Conservation (phyloP, 768 basidiomycete genomes). For the Boletus patriciae region DNA sequence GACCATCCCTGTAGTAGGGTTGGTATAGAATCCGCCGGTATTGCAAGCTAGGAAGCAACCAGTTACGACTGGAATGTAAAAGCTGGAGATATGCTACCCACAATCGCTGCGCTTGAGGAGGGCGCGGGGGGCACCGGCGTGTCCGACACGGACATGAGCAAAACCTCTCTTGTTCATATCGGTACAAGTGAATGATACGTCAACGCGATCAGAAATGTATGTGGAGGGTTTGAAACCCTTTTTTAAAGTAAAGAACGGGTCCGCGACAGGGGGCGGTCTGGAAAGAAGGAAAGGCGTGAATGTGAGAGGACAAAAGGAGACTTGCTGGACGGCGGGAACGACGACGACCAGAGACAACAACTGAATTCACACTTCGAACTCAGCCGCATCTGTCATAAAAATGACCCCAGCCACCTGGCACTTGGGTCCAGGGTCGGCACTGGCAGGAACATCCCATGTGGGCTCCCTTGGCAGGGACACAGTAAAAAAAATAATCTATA, state of each 20-base stretch:
- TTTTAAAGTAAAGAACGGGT: conserved; percentile 27
- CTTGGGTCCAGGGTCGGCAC: too few relatives aligned
- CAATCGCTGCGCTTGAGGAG: conserved; percentile 29
- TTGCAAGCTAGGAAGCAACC: conserved; percentile 42
- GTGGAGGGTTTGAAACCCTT: conserved; percentile 5
- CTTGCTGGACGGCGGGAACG: conserved; percentile 4
- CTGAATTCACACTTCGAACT: conserved; percentile 25
- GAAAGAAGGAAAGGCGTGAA: conserved; percentile 18
- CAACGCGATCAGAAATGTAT: conserved; percentile 6
- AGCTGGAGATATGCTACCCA: conserved; percentile 4
- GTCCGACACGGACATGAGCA: conserved; percentile 24
- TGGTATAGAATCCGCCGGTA: conserved; percentile 61
- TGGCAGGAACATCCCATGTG: background rate
- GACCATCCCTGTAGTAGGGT: conserved; percentile 48
- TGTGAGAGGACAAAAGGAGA: conserved; percentile 13
- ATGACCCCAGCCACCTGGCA: conserved; percentile 13
- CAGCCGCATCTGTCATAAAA: conserved; percentile 7
- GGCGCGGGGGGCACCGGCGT: conserved; percentile 19
- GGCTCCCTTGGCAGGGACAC: conserved; percentile 1
- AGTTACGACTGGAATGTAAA: background rate
- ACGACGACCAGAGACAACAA: conserved; percentile 10
- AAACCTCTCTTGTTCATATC: conserved; percentile 34
- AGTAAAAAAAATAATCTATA: background rate
- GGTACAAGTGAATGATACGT: background rate
- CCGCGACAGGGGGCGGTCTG: conserved; percentile 28